Percentiles rank a stretch among this genome's conserved stretches.
Evolutionary conservation across 495 filamentous ascomycete species (phyloP).

Genomic region (Penicillium waksmanii): DNA sequence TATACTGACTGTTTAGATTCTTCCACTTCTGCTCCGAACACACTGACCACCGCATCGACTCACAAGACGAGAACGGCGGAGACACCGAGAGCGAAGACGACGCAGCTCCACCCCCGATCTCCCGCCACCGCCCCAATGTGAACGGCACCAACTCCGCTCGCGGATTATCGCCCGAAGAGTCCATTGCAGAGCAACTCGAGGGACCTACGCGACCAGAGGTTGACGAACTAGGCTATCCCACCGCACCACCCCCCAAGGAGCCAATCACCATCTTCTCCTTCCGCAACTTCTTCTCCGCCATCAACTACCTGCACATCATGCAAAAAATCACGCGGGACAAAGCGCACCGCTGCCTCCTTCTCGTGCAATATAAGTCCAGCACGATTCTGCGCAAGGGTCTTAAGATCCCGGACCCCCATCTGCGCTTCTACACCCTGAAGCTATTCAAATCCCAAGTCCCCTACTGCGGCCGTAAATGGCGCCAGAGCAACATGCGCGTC

Average conservation of each 20-base stretch:
- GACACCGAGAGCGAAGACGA: conserved; percentile 63
- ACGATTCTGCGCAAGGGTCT: conserved; percentile 86
- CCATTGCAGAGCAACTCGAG: conserved; percentile 38
- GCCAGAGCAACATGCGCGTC: conserved; percentile 96
- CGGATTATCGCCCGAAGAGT: conserved; percentile 38
- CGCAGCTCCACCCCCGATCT: conserved; percentile 82
- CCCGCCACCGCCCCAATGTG: conserved; percentile 51
- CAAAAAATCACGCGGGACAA: conserved; percentile 96
- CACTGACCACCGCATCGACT: conserved; percentile 46
- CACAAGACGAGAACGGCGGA: conserved; percentile 28
- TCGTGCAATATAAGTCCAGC: conserved; percentile 92
- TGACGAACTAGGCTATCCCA: conserved; percentile 84
- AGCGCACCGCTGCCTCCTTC: conserved; percentile 87
- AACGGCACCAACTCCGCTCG: conserved; percentile 31
- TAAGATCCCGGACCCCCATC: conserved; percentile 83
- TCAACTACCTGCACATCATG: conserved; percentile 93
- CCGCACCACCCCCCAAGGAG: conserved; percentile 62
- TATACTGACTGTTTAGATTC: conserved; percentile 62
- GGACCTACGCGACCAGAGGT: conserved; percentile 69
- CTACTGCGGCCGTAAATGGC: conserved; percentile 97
- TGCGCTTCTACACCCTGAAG: conserved; percentile 94
- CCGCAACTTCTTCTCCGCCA: conserved; percentile 90
- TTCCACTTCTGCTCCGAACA: conserved; percentile 81
- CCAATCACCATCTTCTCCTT: conserved; percentile 90
- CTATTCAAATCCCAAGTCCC: conserved; percentile 98